phyloP scores from a whole-genome alignment of 2,329 filamentous ascomycete species.

The Fusarium zealandicum region DNA sequence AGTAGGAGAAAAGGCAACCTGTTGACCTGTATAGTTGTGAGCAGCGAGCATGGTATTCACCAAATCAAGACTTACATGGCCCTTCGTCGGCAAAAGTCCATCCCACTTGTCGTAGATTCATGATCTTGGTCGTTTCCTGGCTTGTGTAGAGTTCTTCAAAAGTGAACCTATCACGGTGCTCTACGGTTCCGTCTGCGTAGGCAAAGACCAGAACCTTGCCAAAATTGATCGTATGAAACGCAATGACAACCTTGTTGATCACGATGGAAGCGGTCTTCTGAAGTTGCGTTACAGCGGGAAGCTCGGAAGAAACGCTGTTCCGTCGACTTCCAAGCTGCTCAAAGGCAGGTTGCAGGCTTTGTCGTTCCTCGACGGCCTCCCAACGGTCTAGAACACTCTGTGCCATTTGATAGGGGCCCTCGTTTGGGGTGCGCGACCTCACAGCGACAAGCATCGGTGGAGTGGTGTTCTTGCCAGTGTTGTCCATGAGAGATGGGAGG shows the following conservation, averaged over 20 bases:
- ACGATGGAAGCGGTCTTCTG: conserved; percentile 73
- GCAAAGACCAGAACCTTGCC: conserved; percentile 75
- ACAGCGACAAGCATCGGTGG: conserved; percentile 74
- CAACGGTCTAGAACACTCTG: conserved; percentile 83
- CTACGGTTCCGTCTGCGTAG: conserved; percentile 81
- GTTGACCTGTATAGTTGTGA: conserved; percentile 55
- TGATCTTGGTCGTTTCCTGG: conserved; percentile 69
- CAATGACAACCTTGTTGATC: conserved; percentile 74
- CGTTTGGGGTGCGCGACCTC: conserved; percentile 66
- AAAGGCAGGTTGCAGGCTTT: conserved; percentile 76
- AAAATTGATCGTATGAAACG: conserved; percentile 71
- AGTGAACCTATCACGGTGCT: conserved; percentile 78
- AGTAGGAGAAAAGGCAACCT: conserved; percentile 68
- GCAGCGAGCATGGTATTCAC: not conserved
- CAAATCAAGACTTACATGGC: conserved; percentile 60
- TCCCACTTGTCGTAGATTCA: conserved; percentile 76
- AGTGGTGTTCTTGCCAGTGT: conserved; percentile 60
- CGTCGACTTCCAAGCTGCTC: conserved; percentile 74
- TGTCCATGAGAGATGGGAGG: conserved; percentile 70
- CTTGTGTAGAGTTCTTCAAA: conserved; percentile 73
- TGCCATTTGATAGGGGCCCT: conserved; percentile 66
- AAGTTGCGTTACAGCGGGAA: conserved; percentile 52
- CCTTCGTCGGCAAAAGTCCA: conserved; percentile 74
- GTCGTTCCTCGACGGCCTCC: conserved; percentile 76
- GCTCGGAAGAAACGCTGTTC: conserved; percentile 55